These are phyloP conservation scores for Penicillium roqueforti DNA, from an alignment of 495 filamentous ascomycete genomes.

Conservation along the genomic window DNA sequence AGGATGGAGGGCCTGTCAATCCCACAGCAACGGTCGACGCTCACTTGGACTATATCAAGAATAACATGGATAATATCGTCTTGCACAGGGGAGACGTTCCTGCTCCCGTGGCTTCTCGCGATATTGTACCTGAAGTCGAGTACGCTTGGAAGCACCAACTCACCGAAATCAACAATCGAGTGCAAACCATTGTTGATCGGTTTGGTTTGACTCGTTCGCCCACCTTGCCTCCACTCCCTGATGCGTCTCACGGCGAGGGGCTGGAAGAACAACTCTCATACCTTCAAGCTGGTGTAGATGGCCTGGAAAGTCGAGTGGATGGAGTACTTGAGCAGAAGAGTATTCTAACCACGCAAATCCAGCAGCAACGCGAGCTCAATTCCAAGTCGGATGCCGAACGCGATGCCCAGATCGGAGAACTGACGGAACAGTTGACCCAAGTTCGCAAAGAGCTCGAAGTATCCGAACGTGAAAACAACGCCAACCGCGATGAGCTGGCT, in stretches of 20 bases:
- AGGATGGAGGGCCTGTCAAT: conserved; percentile 17
- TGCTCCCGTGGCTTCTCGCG: background rate
- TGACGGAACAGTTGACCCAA: conserved; percentile 47
- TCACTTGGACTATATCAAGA: conserved; percentile 52
- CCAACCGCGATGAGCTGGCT: conserved; percentile 40
- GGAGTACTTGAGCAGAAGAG: conserved; percentile 77
- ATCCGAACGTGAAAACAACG: conserved; percentile 37
- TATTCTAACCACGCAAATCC: conserved; percentile 80
- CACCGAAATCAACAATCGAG: conserved; percentile 46
- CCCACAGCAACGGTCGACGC: conserved; percentile 34
- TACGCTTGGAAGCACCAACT: conserved; percentile 42
- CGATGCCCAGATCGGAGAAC: conserved; percentile 49
- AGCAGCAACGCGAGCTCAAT: conserved; percentile 87
- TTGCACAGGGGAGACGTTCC: conserved; percentile 10
- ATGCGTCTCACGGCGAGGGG: conserved; percentile 37
- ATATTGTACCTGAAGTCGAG: conserved; percentile 17
- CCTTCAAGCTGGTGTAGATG: conserved; percentile 65
- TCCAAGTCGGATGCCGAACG: conserved; percentile 57
- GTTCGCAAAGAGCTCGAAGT: conserved; percentile 37
- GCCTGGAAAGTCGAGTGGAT: conserved; percentile 54
- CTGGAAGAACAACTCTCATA: conserved; percentile 52
- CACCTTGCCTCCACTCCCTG: conserved; percentile 46
- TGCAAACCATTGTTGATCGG: conserved; percentile 48
- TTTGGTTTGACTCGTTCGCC: conserved; percentile 43
- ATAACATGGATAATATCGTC: conserved; percentile 37